Conservation (phyloP, 2,329 filamentous ascomycete genomes). For the Fusarium duplospermum region DNA sequence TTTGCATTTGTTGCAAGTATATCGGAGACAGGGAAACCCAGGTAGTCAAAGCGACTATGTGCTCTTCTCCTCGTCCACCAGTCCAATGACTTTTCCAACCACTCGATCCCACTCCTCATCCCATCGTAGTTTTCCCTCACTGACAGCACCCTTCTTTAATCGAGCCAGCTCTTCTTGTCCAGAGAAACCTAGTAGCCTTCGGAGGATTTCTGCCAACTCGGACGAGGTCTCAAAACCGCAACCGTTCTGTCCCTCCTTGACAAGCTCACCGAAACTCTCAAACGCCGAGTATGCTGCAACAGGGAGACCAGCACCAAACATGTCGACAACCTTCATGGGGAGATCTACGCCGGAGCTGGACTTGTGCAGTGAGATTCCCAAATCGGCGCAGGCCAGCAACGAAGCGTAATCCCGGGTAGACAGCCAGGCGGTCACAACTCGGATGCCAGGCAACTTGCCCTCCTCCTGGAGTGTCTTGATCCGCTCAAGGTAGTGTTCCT, state of each 20-base stretch:
- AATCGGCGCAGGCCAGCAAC: constrained; percentile 84
- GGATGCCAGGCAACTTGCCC: constrained; percentile 75
- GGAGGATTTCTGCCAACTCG: constrained; percentile 73
- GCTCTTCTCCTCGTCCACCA: constrained; percentile 43
- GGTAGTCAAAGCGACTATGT: constrained; percentile 15
- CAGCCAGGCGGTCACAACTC: constrained; percentile 86
- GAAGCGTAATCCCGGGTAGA: constrained; percentile 85
- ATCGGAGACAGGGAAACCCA: background rate
- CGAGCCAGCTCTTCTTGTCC: constrained; percentile 65
- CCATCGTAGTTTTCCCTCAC: constrained; percentile 84
- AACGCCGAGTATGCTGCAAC: constrained; percentile 89
- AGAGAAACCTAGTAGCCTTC: constrained; percentile 68
- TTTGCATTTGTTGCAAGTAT: background rate
- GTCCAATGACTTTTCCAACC: constrained; percentile 76
- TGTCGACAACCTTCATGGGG: constrained; percentile 99
- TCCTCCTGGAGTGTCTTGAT: constrained; percentile 71
- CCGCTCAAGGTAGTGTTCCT: constrained; percentile 76
- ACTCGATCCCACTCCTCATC: constrained; percentile 92
- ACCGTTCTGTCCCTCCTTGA: constrained; percentile 88
- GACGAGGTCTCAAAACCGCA: constrained; percentile 81
- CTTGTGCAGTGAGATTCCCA: constrained; percentile 92
- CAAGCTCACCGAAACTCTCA: constrained; percentile 90
- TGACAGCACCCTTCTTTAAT: constrained; percentile 76
- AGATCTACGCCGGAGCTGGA: constrained; percentile 95
- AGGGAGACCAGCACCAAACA: constrained; percentile 95